These are phyloP conservation scores for Zygosaccharomyces sapae DNA, from an alignment of 1,139 yeast species.

Conservation along the genomic window DNA sequence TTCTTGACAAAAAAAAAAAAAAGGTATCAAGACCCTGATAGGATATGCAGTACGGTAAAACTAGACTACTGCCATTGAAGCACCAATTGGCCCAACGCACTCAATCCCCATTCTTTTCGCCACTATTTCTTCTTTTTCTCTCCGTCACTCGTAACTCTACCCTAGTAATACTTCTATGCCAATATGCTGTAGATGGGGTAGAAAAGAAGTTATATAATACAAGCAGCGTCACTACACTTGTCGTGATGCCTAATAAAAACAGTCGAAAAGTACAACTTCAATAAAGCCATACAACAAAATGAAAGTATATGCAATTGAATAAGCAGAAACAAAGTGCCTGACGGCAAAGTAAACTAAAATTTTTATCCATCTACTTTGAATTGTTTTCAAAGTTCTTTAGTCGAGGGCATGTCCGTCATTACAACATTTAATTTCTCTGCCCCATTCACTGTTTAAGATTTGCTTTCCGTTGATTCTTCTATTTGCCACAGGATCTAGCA, in stretches of 20 bases:
- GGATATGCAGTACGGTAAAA: not conserved
- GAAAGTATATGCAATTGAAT: constrained; percentile 5
- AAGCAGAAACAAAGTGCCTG: not conserved
- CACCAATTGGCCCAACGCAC: no score
- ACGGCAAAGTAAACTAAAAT: no score
- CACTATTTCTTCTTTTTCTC: no score
- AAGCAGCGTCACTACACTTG: not conserved
- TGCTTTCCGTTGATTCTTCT: constrained; percentile 87
- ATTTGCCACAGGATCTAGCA: constrained; percentile 82
- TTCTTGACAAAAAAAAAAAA: no score
- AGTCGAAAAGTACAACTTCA: not conserved
- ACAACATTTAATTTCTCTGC: constrained; percentile 78
- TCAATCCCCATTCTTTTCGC: no score
- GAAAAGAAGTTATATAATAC: constrained; percentile 1
- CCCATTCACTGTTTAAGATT: constrained; percentile 92
- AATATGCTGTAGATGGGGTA: not conserved
- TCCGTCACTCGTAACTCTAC: not conserved
- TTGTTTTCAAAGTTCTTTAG: constrained; percentile 4
- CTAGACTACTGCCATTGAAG: not conserved
- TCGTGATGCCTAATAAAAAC: not conserved
- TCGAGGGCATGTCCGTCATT: constrained; percentile 48
- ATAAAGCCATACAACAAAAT: not conserved
- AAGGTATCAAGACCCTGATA: not conserved
- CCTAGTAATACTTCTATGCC: not conserved
- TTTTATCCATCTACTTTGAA: no score